Evolutionary conservation across 805 yeast species (phyloP).

Genomic region (Candida piceae): DNA sequence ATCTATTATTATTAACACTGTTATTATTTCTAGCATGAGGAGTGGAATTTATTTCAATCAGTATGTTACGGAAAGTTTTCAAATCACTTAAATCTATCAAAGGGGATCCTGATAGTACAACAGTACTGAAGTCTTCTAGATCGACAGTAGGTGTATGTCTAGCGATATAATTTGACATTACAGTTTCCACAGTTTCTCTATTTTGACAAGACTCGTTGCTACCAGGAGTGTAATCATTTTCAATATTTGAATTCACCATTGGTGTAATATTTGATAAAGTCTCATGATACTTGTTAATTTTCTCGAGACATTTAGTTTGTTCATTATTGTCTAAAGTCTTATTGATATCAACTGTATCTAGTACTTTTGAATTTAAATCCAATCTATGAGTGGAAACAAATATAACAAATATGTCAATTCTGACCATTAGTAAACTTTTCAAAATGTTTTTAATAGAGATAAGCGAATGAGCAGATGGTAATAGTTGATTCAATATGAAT

Average conservation of each 20-base stretch:
- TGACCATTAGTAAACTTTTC: constrained; percentile 24
- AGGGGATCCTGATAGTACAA: constrained; percentile 23
- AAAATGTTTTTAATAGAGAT: constrained; percentile 26
- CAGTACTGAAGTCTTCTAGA: constrained; percentile 15
- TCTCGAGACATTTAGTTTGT: constrained; percentile 5
- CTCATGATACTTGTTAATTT: constrained; percentile 16
- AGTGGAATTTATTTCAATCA: constrained; percentile 29
- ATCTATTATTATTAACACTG: constrained; percentile 11
- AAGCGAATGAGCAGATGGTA: constrained; percentile 16
- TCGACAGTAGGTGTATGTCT: not conserved
- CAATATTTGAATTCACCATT: constrained; percentile 1
- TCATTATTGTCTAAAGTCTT: constrained; percentile 6
- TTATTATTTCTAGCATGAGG: too few relatives aligned
- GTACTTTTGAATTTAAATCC: constrained; percentile 8
- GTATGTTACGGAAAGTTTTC: constrained; percentile 17
- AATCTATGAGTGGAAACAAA: constrained; percentile 18
- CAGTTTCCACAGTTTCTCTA: not conserved
- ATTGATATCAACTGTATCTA: constrained; percentile 10
- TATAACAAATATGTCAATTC: constrained; percentile 23
- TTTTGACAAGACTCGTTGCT: not conserved
- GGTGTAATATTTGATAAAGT: constrained; percentile 9
- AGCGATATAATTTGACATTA: not conserved
- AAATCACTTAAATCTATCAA: constrained; percentile 12
- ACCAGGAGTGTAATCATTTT: too few relatives aligned
- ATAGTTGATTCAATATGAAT: constrained; percentile 25